Evolutionary conservation across 768 basidiomycete genomes (phyloP), one percentile per base, ranked within the genome.

Genomic region (Leucocoprinus birnbaumii): DNA sequence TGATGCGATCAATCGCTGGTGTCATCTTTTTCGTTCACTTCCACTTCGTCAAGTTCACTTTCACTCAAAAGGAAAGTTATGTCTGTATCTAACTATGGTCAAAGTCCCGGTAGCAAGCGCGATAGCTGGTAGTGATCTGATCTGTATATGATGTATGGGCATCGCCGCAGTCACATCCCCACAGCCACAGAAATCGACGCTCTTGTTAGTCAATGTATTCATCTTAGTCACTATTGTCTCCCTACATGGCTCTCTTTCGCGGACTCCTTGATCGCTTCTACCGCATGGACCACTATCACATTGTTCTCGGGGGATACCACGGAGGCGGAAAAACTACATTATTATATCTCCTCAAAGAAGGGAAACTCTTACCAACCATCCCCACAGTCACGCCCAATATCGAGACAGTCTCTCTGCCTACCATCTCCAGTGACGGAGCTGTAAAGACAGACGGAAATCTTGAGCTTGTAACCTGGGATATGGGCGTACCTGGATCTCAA

Each of bases 401-500:
- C 61, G 85, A 87, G 71, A 79, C 77, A 7, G 72, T 86, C 40
- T 58, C 67, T 7, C 60, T 63, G 2, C 57, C 65, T 2, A 62
- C 63, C 8, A 25, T 59, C 0, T 48, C 43, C 22, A 9, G 24
- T 11, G 14, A 41, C 11, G 21, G 25, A 27, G 35, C 13, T 14
- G 42, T 14, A 22, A 3, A 18, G 1, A 14, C 48, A 19, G 31
- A 42, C 13, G 9, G 2, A 8, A 16, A 52, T 84, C 65, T 31
- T 5, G 31, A 31, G 78, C 79, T 2, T 87, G 83, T 85, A 84
- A 87, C 66, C 70, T 84, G 54, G 86, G 86, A 62, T 53, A 60
- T 4, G 83, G 82, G 22, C 82, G 82, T 62, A 75, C 72, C 72
- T 77, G 48, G 60, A 71, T 22, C 71, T 72, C 26, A 69, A 80